A percentile compares a stretch with the other conserved stretches of the same genome.
Evolutionary conservation across 768 basidiomycete genomes (phyloP).

Genomic region (Dacryopinax primogenitus): DNA sequence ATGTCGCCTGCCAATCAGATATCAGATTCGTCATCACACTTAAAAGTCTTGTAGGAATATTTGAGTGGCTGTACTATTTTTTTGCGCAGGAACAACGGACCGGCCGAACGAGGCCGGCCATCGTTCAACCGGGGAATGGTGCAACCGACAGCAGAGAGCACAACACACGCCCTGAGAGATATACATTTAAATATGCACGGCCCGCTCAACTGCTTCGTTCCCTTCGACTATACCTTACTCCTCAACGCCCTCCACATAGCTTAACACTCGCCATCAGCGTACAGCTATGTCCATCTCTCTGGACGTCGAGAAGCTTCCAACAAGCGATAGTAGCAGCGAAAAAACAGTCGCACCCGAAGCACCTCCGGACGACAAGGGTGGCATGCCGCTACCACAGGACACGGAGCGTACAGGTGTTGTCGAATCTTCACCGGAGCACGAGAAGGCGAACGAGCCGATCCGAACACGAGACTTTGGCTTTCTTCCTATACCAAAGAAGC

Average conservation of each 20-base stretch:
- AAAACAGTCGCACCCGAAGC: background rate
- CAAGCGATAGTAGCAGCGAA: background rate
- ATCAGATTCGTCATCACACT: no score
- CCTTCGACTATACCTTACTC: no score
- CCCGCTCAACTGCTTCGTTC: no score
- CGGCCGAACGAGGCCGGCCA: no score
- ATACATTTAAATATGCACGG: no score
- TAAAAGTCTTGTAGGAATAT: no score
- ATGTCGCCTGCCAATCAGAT: no score
- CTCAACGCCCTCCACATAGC: background rate
- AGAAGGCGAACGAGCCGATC: background rate
- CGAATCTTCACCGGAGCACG: background rate
- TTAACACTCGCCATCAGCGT: background rate
- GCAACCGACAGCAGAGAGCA: no score
- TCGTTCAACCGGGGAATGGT: no score
- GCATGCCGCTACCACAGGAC: background rate
- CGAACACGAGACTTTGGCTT: constrained; percentile 40
- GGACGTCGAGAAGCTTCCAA: background rate
- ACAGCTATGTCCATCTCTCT: background rate
- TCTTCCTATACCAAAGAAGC: constrained; percentile 46
- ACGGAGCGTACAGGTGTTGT: background rate
- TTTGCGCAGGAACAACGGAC: no score
- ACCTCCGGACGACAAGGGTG: background rate
- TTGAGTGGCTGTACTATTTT: no score
- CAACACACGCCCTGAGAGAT: no score